Evolutionary conservation across 139 green algal species (phyloP), one percentile per base, ranked within the genome.

Genomic region (Micractinium sp.): DNA sequence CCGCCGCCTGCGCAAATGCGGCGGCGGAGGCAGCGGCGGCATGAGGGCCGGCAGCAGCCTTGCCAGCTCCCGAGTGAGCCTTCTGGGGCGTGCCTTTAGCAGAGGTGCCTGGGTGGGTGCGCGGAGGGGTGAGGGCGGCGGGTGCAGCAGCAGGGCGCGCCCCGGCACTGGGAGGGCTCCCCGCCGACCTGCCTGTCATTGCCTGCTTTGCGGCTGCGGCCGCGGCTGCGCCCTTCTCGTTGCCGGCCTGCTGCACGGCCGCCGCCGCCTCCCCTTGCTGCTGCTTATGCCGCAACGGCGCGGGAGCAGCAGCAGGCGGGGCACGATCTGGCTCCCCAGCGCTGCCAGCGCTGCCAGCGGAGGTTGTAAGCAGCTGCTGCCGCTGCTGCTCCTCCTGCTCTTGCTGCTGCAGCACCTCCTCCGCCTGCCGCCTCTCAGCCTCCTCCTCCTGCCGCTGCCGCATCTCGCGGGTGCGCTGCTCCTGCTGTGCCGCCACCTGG

Each of bases 61-160:
- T 91, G 38, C 41, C 79, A 88, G 47, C 71, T 38, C 4, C 12
- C 33, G 35, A 36, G 29, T 86, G 14, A 5, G 81, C 80, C 36
- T 86, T 86, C 71, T 60, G 89, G 87, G 60, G 18, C 87, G n/a
- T 73, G 81, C 71, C 61, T 27, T 61, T 74, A 23, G 14, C 60
- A 22, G 85, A 20, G 2, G 75, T 69, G 16, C 36, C 66, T 35
- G 53, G 22, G 69, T 56, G 47, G 5, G 47, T 56, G 47, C 47
- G 47, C 9, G 47, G 47, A 56, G 47, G 47, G 47, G 47, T 9
- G 9, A 56, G 47, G 47, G 47, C 47, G 47, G 47, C 47, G 47
- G 47, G 47, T 56, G 47, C 5, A 9, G 47, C 47, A 56, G 47
- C 47, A 9, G 47, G n/a, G n/a, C n/a, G n/a, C n/a, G n/a, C n/a